Evolutionary conservation across 208 protist species (phyloP), one percentile per base, ranked within the genome.

Genomic region (Trypanosoma boissoni): DNA sequence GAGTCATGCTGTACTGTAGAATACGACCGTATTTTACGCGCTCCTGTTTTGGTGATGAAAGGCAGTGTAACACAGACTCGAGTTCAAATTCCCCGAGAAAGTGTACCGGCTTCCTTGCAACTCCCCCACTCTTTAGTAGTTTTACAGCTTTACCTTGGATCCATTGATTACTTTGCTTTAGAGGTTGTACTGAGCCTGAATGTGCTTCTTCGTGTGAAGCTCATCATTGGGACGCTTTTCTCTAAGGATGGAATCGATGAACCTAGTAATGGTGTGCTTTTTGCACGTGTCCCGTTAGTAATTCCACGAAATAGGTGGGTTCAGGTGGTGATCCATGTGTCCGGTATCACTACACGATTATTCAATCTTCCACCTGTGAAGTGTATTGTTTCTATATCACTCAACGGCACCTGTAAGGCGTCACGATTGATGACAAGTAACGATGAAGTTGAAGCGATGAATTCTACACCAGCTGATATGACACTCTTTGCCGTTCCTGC

Each of bases 271-370:
- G 74, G 76, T 4, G 44, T 84, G n/a, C 52, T 73, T 46, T 29
- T 61, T 20, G 72, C 71, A 26, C 80, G 72, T 48, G 62, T 94
- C 23, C 87, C 83, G 1, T 68, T 94, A 2, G 76, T 94, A 32
- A 81, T 94, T 28, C 87, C 87, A 10, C 65, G 83, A 1, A 85
- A 74, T 61, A 66, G 77, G 36, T 94, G 87, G 84, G 84, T 94
- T n/a, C 87, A 94, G 56, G 80, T 91, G 8, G 74, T 94, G 0
- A 83, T 94, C 64, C 83, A 94, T 57, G 24, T 94, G 12, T 68
- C 68, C 10, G 87, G 87, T 18, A 94, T 91, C 14, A 55, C 86
- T 29, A 67, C 62, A 3, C 58, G 81, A 29, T 60, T 94, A 16
- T 85, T 94, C 44, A 42, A 72, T 32, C 64, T 89, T 16, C 59